Evolutionary conservation across 1,139 yeast species (phyloP).

Genomic region (Blastobotrys ciferrii): DNA sequence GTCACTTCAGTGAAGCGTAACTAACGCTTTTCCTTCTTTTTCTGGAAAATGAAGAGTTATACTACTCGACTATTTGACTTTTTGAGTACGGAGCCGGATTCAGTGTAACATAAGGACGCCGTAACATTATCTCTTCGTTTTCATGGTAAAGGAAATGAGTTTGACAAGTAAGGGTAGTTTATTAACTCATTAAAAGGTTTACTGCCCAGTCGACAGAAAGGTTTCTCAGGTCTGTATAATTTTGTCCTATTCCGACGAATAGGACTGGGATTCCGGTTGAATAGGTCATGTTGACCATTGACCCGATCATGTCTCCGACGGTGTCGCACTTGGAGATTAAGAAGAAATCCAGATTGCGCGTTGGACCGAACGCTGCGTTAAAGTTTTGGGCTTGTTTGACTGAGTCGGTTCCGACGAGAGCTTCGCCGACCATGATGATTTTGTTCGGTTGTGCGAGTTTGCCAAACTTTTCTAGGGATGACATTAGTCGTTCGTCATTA

Average conservation of each 20-base stretch:
- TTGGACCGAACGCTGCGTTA: slow-evolving; percentile 88
- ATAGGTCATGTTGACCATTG: slow-evolving; percentile 97
- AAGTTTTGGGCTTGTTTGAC: slow-evolving; percentile 93
- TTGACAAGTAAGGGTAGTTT: neutral
- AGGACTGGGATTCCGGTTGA: slow-evolving; percentile 94
- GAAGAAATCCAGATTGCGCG: slow-evolving; percentile 80
- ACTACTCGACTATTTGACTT: too few species aligned
- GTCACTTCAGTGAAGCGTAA: too few species aligned
- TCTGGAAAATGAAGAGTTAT: too few species aligned
- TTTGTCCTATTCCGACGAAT: slow-evolving; percentile 96
- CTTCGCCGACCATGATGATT: slow-evolving; percentile 98
- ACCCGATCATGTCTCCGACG: slow-evolving; percentile 93
- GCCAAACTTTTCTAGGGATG: slow-evolving; percentile 92
- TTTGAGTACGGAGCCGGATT: too few species aligned
- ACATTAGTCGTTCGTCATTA: slow-evolving; percentile 92
- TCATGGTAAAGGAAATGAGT: too few species aligned
- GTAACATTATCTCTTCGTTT: too few species aligned
- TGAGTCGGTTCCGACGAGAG: slow-evolving; percentile 94
- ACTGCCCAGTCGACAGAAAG: slow-evolving; percentile 93
- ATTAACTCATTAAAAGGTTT: slow-evolving; percentile 64
- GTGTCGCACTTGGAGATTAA: slow-evolving; percentile 95
- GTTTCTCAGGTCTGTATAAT: slow-evolving; percentile 92
- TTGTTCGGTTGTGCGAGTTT: slow-evolving; percentile 94
- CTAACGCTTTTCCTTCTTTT: too few species aligned
- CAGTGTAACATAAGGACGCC: too few species aligned